Percentiles rank a stretch among this genome's conserved stretches.
phyloP scores from a whole-genome alignment of 495 filamentous ascomycete genomes.

The Neurospora tetrasperma region DNA sequence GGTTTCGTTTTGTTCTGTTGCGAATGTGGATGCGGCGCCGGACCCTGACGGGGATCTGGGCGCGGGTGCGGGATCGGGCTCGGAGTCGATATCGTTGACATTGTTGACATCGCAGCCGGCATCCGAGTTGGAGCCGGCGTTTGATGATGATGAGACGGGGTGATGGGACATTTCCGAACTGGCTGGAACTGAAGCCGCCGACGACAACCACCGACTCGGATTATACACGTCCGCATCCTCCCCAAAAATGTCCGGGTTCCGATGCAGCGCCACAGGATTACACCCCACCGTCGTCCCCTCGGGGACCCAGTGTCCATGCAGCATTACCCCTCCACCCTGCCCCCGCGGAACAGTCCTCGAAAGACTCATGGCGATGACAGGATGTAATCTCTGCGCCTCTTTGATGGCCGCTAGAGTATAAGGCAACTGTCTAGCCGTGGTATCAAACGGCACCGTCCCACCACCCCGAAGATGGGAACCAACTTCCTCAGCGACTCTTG shows the following conservation, averaged over 20 bases:
- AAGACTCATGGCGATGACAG: slow-evolving; percentile 46
- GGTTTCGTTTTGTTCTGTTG: too few species aligned
- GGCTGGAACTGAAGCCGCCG: too few species aligned
- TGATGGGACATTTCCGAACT: too few species aligned
- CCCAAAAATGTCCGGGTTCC: slow-evolving; percentile 44
- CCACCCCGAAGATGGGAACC: not conserved
- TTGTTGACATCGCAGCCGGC: not conserved
- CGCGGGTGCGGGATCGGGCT: too few species aligned
- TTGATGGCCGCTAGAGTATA: slow-evolving; percentile 54
- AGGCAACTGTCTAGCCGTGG: slow-evolving; percentile 15
- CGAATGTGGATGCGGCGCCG: too few species aligned
- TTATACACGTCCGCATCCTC: slow-evolving; percentile 39
- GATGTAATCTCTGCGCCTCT: slow-evolving; percentile 52
- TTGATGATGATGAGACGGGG: too few species aligned
- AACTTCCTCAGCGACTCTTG: slow-evolving; percentile 19
- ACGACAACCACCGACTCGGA: slow-evolving; percentile 45
- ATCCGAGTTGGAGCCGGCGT: not conserved
- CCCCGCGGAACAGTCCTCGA: slow-evolving; percentile 39
- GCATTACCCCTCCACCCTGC: not conserved
- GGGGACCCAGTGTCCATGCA: slow-evolving; percentile 43
- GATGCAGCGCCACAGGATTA: slow-evolving; percentile 50
- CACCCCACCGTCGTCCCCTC: slow-evolving; percentile 48
- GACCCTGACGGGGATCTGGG: too few species aligned
- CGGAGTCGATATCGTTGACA: not conserved
- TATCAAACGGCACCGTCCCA: not conserved